These are phyloP conservation scores for Mycosphaerella arachidis DNA, from an alignment of 2,329 filamentous ascomycete genomes.

Conservation along the genomic window DNA sequence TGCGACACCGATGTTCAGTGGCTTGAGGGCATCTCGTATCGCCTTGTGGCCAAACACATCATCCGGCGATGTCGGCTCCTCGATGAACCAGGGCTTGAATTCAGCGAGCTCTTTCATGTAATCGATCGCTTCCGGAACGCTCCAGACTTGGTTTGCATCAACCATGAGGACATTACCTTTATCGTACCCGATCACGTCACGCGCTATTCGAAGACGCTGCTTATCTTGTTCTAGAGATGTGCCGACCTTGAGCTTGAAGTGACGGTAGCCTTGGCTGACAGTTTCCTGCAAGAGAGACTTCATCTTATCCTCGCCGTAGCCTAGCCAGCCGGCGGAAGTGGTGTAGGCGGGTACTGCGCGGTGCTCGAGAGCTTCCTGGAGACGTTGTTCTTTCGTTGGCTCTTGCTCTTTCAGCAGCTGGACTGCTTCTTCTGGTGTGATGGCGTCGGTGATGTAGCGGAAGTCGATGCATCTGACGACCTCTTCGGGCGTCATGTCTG, in stretches of 20 bases:
- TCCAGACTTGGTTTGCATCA: constrained; percentile 89
- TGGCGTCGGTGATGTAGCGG: constrained; percentile 88
- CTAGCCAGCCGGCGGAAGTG: constrained; percentile 86
- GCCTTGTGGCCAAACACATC: constrained; percentile 86
- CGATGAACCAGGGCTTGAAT: constrained; percentile 81
- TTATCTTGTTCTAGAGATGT: constrained; percentile 67
- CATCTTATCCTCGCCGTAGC: constrained; percentile 86
- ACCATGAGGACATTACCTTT: constrained; percentile 83
- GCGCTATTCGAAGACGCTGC: constrained; percentile 65
- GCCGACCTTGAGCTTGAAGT: constrained; percentile 92
- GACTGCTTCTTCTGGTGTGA: constrained; percentile 79
- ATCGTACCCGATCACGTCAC: constrained; percentile 78
- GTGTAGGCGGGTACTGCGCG: constrained; percentile 85
- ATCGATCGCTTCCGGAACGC: constrained; percentile 78
- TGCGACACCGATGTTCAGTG: constrained; percentile 74
- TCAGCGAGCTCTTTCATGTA: constrained; percentile 79
- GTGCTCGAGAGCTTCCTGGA: constrained; percentile 68
- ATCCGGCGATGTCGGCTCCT: constrained; percentile 87
- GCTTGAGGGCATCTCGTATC: constrained; percentile 72
- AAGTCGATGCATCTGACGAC: constrained; percentile 88
- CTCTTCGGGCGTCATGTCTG: constrained; percentile 85
- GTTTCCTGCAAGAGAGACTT: constrained; percentile 68
- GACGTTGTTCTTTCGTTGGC: constrained; percentile 62
- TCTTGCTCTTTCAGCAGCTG: constrained; percentile 63
- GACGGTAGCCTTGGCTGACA: constrained; percentile 67